Evolutionary conservation across 805 yeast species (phyloP), one percentile per base, ranked within the genome.

Genomic region (Cyberlindnera samutprakarnensis): DNA sequence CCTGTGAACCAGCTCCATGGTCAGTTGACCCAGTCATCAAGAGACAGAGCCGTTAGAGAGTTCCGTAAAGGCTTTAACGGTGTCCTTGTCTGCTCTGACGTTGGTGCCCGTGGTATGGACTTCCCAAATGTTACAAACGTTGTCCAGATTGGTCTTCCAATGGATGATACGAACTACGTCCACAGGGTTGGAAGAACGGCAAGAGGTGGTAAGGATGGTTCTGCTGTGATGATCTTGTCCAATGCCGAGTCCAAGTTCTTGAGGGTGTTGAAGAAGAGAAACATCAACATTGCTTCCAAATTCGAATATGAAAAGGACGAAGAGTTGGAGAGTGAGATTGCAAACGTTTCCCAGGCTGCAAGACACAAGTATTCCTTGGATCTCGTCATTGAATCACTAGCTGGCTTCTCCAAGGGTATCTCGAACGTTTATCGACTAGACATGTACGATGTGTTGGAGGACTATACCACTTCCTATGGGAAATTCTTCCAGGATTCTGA

Each of bases 111-210:
- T 61, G 97, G 97, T 45, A 78, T 90, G 80, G 96, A 90, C 63
- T 84, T 90, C 69, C 92, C 88, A 35, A 74, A 75, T 46, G 94
- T 90, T 18, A 61, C 86, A 17, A 84, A 85, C 52, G 96, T 90
- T 32, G 62, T 82, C 46, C 96, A 90, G 62, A 56, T 85, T 33
- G 83, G 90, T 43, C 68, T 78, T n/a, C 84, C 92, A 39, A 59
- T 68, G 28, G 84, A 78, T 36, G 59, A 75, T 16, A 73, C 88
- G n/a, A 79, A 81, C 41, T 87, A 88, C 54, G 75, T 87, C 37
- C 97, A 90, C 61, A 79, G 95, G 57, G 79, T 90, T 51, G 97
- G 97, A 38, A 78, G 97, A 68, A 90, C 96, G 12, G 97, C 94
- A 26, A 76, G 97, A 61, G 94, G 88, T 34, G 96, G 95, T 35